Evolutionary conservation across 1,284 basidiomycete species (phyloP).

Genomic region (Flammula alnicola): DNA sequence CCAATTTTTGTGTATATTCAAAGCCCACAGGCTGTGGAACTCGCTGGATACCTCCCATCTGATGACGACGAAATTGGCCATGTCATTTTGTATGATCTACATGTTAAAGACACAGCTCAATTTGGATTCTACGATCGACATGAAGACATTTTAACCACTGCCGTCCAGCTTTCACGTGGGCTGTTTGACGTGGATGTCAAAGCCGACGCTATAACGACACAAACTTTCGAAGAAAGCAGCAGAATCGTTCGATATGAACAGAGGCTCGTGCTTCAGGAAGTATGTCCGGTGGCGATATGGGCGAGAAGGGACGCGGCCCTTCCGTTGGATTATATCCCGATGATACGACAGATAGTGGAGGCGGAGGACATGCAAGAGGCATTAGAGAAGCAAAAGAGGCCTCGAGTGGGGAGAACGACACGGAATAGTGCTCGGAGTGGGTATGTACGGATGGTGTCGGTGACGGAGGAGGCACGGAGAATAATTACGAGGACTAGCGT

Average conservation of each 20-base stretch:
- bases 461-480: conserved; percentile 42
- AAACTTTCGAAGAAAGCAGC: conserved; percentile 19
- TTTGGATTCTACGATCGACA: conserved; percentile 44
- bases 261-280: conserved; percentile 43
- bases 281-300: conserved; percentile 34
- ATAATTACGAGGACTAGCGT: conserved; percentile 32
- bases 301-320: conserved; percentile 46
- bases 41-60: conserved; percentile 32
- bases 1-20: conserved; percentile 8
- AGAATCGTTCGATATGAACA: conserved; percentile 8
- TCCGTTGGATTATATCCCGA: conserved; percentile 75
- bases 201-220: conserved; percentile 9
- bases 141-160: conserved; percentile 49
- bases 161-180: conserved; percentile 51
- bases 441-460: conserved; percentile 46
- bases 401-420: conserved; percentile 48
- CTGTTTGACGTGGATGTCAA: conserved; percentile 34
- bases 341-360: conserved; percentile 68
- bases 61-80: conserved; percentile 68
- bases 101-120: conserved; percentile 21
- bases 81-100: conserved; percentile 44
- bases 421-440: conserved; percentile 55
- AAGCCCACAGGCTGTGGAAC: conserved; percentile 23
- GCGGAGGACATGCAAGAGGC: conserved; percentile 64
- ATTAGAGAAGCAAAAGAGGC: conserved; percentile 29